Conservation (phyloP, 768 basidiomycete genomes). For the Leucosporidium scottii region DNA sequence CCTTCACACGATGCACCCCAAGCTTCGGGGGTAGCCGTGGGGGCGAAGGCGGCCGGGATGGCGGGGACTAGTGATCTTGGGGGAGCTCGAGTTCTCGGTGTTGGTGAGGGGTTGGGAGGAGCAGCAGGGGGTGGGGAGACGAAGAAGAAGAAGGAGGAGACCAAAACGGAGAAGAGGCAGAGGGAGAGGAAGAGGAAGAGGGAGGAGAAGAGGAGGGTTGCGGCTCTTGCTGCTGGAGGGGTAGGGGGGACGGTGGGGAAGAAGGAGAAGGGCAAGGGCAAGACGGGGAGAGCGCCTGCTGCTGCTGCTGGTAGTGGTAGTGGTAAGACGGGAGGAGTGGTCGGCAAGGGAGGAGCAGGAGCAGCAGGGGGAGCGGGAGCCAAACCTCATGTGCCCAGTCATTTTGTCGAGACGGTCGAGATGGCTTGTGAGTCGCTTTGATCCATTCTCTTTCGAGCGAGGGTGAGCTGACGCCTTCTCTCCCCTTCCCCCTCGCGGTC, state of each 20-base stretch:
- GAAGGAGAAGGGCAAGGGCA: background rate
- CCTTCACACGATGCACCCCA: slow-evolving; percentile 32
- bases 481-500: too few species aligned
- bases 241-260: background rate
- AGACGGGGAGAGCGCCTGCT: background rate
- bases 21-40: background rate
- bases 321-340: background rate
- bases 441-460: too few species aligned
- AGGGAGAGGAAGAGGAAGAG: slow-evolving; percentile 6
- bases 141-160: background rate
- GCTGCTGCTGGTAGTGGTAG: too few species aligned
- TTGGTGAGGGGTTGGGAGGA: background rate
- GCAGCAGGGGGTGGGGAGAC: background rate
- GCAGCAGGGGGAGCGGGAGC: background rate
- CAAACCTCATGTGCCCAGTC: background rate
- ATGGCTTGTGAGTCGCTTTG: too few species aligned
- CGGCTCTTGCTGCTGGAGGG: background rate
- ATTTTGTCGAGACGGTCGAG: too few species aligned
- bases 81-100: too few species aligned
- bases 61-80: too few species aligned
- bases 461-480: too few species aligned
- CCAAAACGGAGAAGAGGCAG: slow-evolving; percentile 2
- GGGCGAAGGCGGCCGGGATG: too few species aligned
- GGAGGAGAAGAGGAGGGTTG: background rate
- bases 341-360: background rate